These are phyloP conservation scores for Bidens hawaiensis DNA, from an alignment of 140 eudicot genomes.

Conservation along the genomic window DNA sequence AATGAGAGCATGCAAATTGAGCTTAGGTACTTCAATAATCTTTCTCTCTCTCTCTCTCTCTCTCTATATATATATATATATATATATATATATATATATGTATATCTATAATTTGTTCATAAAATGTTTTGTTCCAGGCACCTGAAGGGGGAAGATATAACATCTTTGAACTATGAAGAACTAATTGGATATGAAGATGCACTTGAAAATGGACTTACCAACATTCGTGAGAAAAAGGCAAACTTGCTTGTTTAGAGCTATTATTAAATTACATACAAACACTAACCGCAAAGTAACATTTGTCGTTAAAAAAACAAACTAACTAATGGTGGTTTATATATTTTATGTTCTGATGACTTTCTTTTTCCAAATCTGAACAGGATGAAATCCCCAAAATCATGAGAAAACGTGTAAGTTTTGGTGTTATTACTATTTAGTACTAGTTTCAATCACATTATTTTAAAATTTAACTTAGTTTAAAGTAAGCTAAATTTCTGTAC, in stretches of 20 bases:
- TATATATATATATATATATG: no score
- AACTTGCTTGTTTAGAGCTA: neutral
- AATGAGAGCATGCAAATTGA: conserved; percentile 89
- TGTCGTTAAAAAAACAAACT: no score
- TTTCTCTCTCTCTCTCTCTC: conserved; percentile 19
- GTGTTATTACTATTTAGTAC: neutral
- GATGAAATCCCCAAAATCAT: conserved; percentile 57
- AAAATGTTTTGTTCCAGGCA: conserved; percentile 59
- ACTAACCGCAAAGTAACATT: no score
- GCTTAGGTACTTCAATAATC: conserved; percentile 47
- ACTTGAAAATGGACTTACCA: conserved; percentile 63
- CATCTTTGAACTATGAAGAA: conserved; percentile 64
- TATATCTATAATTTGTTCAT: no score
- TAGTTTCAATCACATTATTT: neutral
- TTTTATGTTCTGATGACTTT: neutral
- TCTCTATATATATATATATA: neutral
- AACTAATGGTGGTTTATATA: neutral
- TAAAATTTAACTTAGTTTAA: neutral
- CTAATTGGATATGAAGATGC: conserved; percentile 70
- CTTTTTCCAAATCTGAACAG: conserved; percentile 27
- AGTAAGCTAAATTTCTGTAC: conserved; percentile 1
- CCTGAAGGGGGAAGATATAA: conserved; percentile 84
- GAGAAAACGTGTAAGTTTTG: conserved; percentile 52
- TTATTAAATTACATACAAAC: neutral
- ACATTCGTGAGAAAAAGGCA: conserved; percentile 68